Evolutionary conservation across 805 yeast species (phyloP).

Genomic region (Yarrowia osloensis): DNA sequence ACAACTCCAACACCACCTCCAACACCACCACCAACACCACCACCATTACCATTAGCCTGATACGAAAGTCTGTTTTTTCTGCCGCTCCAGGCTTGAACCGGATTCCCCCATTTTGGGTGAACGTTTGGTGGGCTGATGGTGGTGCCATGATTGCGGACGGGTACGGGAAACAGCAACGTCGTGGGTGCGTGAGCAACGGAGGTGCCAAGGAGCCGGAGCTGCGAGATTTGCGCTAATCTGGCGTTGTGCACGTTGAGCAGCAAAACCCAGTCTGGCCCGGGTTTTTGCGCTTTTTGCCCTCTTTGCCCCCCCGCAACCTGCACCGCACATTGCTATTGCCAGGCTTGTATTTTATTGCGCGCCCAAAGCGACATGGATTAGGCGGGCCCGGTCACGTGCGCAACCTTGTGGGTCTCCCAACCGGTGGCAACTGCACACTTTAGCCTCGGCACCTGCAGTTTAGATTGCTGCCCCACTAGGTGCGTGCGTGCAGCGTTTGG

Average conservation of each 20-base stretch:
- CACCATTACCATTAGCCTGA: no score
- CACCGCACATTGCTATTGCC: not conserved
- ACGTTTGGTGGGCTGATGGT: no score
- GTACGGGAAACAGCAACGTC: no score
- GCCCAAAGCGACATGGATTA: not conserved
- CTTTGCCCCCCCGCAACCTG: not conserved
- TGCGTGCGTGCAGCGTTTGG: not conserved
- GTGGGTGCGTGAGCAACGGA: no score
- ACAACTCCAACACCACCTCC: no score
- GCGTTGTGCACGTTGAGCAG: no score
- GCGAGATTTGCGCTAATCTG: not conserved
- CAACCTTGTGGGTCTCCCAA: not conserved
- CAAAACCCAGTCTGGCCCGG: not conserved
- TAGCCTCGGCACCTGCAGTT: slow-evolving; percentile 16
- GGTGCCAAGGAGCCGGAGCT: no score
- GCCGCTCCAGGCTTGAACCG: no score
- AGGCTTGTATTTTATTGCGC: not conserved
- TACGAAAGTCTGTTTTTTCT: no score
- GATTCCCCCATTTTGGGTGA: no score
- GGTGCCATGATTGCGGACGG: no score
- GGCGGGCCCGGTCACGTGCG: slow-evolving; percentile 16
- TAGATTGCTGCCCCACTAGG: slow-evolving; percentile 13
- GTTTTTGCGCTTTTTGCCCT: not conserved
- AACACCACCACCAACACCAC: no score
- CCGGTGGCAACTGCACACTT: not conserved